Conservation (phyloP, 257 asterid genomes). For the Jaltomata sinuosa region DNA sequence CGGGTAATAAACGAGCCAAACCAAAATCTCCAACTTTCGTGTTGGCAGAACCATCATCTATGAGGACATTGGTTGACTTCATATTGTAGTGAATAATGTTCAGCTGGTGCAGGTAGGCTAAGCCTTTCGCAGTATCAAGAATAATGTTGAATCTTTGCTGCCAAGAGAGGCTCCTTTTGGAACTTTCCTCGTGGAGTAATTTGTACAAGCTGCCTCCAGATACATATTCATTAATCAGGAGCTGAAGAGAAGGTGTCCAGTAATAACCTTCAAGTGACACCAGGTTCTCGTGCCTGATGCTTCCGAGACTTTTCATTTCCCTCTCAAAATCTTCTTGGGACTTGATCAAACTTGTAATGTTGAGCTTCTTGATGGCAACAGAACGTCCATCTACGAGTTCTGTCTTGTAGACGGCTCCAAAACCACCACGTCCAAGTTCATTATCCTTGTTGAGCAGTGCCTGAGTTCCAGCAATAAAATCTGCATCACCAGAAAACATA, state of each 20-base stretch:
- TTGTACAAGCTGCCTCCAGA: constrained; percentile 50
- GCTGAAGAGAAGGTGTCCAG: constrained; percentile 81
- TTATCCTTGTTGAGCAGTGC: constrained; percentile 62
- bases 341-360: constrained; percentile 59
- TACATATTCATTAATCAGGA: constrained; percentile 50
- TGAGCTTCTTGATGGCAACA: constrained; percentile 80
- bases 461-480: constrained; percentile 58
- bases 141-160: constrained; percentile 52
- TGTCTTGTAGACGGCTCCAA: constrained; percentile 64
- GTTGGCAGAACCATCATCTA: constrained; percentile 34
- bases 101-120: constrained; percentile 55
- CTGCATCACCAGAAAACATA: constrained; percentile 77
- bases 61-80: constrained; percentile 53
- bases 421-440: constrained; percentile 85
- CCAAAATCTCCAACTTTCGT: constrained; percentile 75
- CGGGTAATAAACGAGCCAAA: constrained; percentile 55
- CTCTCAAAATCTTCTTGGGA: constrained; percentile 68
- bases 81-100: constrained; percentile 62
- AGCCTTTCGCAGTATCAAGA: constrained; percentile 60
- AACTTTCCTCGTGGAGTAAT: constrained; percentile 46
- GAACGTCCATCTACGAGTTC: constrained; percentile 50
- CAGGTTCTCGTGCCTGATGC: constrained; percentile 46
- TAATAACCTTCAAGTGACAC: constrained; percentile 68
- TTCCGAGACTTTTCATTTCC: constrained; percentile 54
- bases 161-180: constrained; percentile 39